Percentiles rank a stretch among this genome's conserved stretches.
Conservation (phyloP, 2,329 filamentous ascomycete genomes). For the Uncinocarpus reesii region DNA sequence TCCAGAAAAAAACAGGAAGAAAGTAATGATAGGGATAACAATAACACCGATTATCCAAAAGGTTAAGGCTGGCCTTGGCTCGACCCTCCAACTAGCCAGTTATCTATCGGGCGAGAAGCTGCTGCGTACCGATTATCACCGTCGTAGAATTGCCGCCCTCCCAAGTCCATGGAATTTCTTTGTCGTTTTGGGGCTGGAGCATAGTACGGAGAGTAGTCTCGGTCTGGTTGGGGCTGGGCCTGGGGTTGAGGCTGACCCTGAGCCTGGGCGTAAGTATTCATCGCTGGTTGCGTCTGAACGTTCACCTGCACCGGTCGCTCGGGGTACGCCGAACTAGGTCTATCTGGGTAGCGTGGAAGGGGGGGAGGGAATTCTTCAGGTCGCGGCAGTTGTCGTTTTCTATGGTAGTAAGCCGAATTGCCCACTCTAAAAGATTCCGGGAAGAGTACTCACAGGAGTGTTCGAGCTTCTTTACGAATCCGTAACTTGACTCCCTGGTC, state of each 20-base stretch:
- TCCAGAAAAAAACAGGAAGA: too few relatives aligned
- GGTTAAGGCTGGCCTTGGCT: too few relatives aligned
- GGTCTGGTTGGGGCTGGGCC: conserved; percentile 3
- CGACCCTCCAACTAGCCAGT: too few relatives aligned
- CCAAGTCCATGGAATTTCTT: conserved; percentile 1
- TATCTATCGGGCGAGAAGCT: too few relatives aligned
- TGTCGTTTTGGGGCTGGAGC: conserved; percentile 1
- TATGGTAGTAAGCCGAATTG: conserved; percentile 19
- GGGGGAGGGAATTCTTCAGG: conserved; percentile 30
- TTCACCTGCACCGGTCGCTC: not conserved
- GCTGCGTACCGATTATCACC: too few relatives aligned
- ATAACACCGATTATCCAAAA: too few relatives aligned
- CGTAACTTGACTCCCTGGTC: conserved; percentile 78
- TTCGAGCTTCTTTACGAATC: conserved; percentile 69
- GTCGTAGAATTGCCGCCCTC: not conserved
- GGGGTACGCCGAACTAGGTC: not conserved
- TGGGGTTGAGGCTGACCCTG: too few relatives aligned
- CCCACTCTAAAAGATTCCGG: not conserved
- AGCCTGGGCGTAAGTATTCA: not conserved
- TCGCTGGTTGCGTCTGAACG: not conserved
- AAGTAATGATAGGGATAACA: too few relatives aligned
- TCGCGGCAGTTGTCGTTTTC: conserved; percentile 32
- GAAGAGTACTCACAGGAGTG: conserved; percentile 30
- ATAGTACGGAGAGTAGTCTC: conserved; percentile 7
- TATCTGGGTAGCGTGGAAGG: conserved; percentile 6